Evolutionary conservation across 2,329 filamentous ascomycete species (phyloP).

Genomic region (Hyphodiscus sp.): DNA sequence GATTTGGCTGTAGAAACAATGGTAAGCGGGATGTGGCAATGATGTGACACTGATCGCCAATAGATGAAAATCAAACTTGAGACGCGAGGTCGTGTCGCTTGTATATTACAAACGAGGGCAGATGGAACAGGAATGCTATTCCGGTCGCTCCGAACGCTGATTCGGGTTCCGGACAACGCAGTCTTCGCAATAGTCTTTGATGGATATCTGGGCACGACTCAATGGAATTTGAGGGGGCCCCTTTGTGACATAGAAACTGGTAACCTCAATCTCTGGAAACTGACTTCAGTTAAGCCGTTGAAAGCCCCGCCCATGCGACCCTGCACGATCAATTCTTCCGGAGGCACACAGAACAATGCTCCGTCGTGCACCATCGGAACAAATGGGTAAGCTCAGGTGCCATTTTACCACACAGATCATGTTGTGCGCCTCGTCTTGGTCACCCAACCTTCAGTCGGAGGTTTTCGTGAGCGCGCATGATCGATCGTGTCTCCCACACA

Average conservation of each 20-base stretch:
- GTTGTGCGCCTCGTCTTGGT: not conserved
- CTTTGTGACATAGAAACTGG: not conserved
- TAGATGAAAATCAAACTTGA: not conserved
- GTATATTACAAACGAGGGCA: not conserved
- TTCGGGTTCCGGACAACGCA: not conserved
- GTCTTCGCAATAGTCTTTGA: not conserved
- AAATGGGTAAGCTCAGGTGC: not conserved
- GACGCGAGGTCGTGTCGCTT: not conserved
- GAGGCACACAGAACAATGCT: not conserved
- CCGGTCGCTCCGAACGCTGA: not conserved
- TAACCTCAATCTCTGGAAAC: not conserved
- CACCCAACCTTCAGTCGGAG: not conserved
- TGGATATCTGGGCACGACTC: not conserved
- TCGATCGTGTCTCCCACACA: not conserved
- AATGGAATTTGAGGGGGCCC: not conserved
- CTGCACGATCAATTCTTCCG: not conserved
- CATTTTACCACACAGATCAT: not conserved
- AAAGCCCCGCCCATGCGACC: not conserved
- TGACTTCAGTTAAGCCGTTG: not conserved
- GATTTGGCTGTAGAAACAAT: conserved; percentile 43
- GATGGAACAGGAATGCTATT: not conserved
- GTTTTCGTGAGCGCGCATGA: not conserved
- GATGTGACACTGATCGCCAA: not conserved
- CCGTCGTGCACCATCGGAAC: not conserved
- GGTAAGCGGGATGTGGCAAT: no score